Base-by-base conservation (phyloP, 2,329 filamentous ascomycete genomes). In the Aureobasidium melanogenum region DNA sequence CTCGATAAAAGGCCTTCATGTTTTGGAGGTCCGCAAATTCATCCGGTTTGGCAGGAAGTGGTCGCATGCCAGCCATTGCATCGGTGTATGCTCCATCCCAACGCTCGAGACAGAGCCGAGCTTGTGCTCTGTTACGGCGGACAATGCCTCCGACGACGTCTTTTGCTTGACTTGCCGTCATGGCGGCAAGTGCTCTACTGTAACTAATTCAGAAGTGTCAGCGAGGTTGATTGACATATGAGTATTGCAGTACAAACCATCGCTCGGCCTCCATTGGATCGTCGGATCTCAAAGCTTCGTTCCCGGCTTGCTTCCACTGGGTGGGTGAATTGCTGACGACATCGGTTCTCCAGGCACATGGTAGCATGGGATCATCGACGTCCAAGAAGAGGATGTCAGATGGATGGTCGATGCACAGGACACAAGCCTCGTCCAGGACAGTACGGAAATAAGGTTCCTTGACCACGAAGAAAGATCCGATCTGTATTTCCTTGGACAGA, bases 331-430 rank as follows among this genome's bases (percentile, higher is more conserved):
- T 48, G 9, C 10, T 12, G 6, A 48, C 30, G 3, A 12, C n/a
- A 8, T 22, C 17, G 22, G 22, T 17, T 30, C 34, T 58, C 55
- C 55, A 58, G 12, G 24, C 19, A 28, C 2, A 9, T 12, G 55
- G 55, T 26, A 56, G 12, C 15, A 56, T 34, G 19, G 41, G 38
- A 15, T 46, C 28, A 19, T 44, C n/a, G 7, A 19, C 28, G 12
- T 56, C 52, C 52, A 56, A 44, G 30, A 56, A 56, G 28, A 56
- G 26, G 36, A 56, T 56, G 19, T 56, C 52, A 15, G 52, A 56
- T 2, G 52, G 52, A 46, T 56, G 52, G 8, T 56, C 52, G 30
- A 56, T 17, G 19, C 43, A 58, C 1, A 58, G 55, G 4, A 47
- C 55, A 30, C 43, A 48, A 9, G 43, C 55, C 19, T 58, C 32